Percentiles rank a stretch among this genome's conserved stretches.
phyloP scores from a whole-genome alignment of 352 stramenopile genomes.

The Phytopythium mirpurense region DNA sequence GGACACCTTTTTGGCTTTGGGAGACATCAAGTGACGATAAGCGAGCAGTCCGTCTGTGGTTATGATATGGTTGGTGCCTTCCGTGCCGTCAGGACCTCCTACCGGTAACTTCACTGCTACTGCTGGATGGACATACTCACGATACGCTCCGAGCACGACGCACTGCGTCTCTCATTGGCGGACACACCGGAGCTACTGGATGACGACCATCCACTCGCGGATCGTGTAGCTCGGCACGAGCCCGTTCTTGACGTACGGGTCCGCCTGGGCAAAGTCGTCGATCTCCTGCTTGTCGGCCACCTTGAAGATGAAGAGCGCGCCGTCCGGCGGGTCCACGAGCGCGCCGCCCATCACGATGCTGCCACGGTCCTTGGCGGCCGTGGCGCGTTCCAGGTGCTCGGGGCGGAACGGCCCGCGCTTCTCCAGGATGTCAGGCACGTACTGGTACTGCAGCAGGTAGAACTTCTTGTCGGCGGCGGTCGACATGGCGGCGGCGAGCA shows the following conservation, averaged over 20 bases:
- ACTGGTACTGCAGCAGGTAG: constrained; percentile 71
- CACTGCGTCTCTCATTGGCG: not conserved
- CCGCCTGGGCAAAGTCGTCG: constrained; percentile 56
- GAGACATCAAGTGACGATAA: no score
- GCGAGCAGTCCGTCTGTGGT: no score
- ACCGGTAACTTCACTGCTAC: no score
- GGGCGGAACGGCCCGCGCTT: constrained; percentile 62
- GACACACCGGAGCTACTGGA: constrained; percentile 33
- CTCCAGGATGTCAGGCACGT: constrained; percentile 70
- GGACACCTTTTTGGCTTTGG: not conserved
- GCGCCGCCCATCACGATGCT: constrained; percentile 70
- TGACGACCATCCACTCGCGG: constrained; percentile 67
- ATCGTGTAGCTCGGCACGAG: constrained; percentile 64
- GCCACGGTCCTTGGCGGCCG: constrained; percentile 43
- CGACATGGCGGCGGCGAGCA: constrained; percentile 29
- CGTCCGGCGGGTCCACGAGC: constrained; percentile 56
- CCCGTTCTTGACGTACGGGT: constrained; percentile 72
- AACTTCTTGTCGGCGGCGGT: constrained; percentile 48
- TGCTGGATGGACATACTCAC: no score
- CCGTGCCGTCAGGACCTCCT: no score
- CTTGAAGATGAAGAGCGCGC: constrained; percentile 60
- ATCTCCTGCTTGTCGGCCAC: constrained; percentile 47
- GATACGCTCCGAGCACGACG: no score
- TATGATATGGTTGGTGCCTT: no score
- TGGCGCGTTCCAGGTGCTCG: constrained; percentile 50